phyloP scores from a whole-genome alignment of 495 filamentous ascomycete species.

The Tuber umbilicatum region DNA sequence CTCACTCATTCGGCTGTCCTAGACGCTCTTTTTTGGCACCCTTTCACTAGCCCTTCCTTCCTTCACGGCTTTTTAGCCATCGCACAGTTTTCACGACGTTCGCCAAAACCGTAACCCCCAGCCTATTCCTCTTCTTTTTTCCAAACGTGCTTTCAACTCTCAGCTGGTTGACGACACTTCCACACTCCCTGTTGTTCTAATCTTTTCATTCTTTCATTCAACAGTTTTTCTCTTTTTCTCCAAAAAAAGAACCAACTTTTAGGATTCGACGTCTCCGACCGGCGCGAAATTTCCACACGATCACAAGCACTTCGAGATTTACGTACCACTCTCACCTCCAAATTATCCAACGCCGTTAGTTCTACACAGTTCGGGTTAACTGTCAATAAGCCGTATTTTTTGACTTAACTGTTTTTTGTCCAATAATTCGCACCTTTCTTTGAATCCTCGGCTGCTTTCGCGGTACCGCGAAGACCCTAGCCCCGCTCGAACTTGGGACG shows the following conservation, averaged over 20 bases:
- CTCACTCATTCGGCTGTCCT: constrained; percentile 45
- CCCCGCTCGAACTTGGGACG: not conserved
- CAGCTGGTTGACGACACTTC: constrained; percentile 37
- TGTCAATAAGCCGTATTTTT: constrained; percentile 25
- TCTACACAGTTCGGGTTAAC: constrained; percentile 42
- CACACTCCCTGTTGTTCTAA: constrained; percentile 36
- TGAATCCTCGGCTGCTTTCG: not conserved
- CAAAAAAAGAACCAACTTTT: constrained; percentile 16
- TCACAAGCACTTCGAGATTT: constrained; percentile 32
- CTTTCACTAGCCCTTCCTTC: constrained; percentile 38
- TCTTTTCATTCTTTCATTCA: constrained; percentile 23
- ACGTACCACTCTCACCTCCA: constrained; percentile 17
- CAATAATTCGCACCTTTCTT: not conserved
- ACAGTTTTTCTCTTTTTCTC: constrained; percentile 23
- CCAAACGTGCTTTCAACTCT: constrained; percentile 35
- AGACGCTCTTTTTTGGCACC: constrained; percentile 43
- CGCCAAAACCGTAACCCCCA: constrained; percentile 14
- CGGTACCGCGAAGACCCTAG: not conserved
- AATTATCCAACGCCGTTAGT: constrained; percentile 13
- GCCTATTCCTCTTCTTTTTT: constrained; percentile 36
- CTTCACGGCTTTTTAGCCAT: constrained; percentile 35
- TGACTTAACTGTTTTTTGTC: constrained; percentile 7
- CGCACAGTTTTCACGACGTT: constrained; percentile 34
- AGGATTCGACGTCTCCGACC: constrained; percentile 41
- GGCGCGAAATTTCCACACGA: constrained; percentile 39